Conservation (phyloP, 1,139 yeast species). For the Magnusiomyces tetraspermus region DNA sequence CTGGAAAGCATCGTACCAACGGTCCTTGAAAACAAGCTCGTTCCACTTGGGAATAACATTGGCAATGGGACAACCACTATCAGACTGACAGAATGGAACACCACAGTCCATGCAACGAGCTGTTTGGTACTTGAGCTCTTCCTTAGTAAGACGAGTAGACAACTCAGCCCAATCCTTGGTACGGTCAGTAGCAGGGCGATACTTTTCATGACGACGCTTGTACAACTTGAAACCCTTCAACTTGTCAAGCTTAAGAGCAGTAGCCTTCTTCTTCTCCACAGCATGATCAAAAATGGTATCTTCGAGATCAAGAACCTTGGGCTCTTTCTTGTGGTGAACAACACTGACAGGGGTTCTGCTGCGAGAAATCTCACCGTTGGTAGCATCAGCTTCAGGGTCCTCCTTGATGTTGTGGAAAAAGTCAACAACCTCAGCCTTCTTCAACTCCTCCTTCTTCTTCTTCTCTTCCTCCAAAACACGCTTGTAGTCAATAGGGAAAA, state of each 20-base stretch:
- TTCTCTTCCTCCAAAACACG: slow-evolving; percentile 77
- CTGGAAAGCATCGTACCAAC: slow-evolving; percentile 92
- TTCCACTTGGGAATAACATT: slow-evolving; percentile 98
- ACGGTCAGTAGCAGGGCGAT: slow-evolving; percentile 69
- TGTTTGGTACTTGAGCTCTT: slow-evolving; percentile 81
- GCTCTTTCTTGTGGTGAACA: slow-evolving; percentile 47
- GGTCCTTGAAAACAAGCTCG: slow-evolving; percentile 87
- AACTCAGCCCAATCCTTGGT: slow-evolving; percentile 90
- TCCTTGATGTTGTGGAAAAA: slow-evolving; percentile 61
- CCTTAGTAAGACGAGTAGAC: slow-evolving; percentile 69
- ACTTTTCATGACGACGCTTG: slow-evolving; percentile 77
- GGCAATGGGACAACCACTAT: slow-evolving; percentile 96
- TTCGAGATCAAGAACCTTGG: slow-evolving; percentile 80
- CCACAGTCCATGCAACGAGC: slow-evolving; percentile 99
- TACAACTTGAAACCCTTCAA: slow-evolving; percentile 89
- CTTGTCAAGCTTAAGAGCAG: slow-evolving; percentile 60
- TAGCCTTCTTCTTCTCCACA: slow-evolving; percentile 53
- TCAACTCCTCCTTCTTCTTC: slow-evolving; percentile 55
- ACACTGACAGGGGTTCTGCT: slow-evolving; percentile 20
- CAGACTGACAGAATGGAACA: slow-evolving; percentile 97
- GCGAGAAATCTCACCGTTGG: slow-evolving; percentile 63
- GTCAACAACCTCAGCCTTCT: slow-evolving; percentile 39
- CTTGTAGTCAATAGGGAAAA: slow-evolving; percentile 85
- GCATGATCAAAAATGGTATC: slow-evolving; percentile 70
- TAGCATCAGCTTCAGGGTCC: slow-evolving; percentile 77